Base-by-base conservation (phyloP, 2,329 filamentous ascomycete genomes). In the Ophiostoma australiae region DNA sequence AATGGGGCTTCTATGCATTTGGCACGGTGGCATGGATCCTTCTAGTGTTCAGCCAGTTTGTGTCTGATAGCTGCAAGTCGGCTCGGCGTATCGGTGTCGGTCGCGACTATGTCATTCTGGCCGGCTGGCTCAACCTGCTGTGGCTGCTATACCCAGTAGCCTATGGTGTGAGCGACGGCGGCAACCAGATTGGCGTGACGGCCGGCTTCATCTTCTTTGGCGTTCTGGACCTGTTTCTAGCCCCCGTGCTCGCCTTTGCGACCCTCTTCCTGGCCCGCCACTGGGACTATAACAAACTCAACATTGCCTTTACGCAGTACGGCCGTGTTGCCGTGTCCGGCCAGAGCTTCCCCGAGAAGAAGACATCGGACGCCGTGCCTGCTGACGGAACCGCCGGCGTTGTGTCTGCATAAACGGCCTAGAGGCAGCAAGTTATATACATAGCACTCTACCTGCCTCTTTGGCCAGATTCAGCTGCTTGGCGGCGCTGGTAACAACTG, bases 1-100 rank as follows among this genome's bases (percentile, higher is more conserved):
- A 86, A 77, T 87, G 85, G 85, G 86, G 85, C 6, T 87, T 86
- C 80, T 87, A 79, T 75, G 81, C 78, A 73, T 85, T 86, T 71
- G 85, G 84, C 73, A 83, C 82, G 17, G 72, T 82, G 20, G 82
- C 84, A 55, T 84, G 79, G 72, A 52, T 83, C 7, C 77, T 84
- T 68, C 79, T 87, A n/a, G 81, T 81, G 37, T 77, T 79, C 76
- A 81, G 80, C 73, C 84, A 82, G 3, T 84, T 82, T 1, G 73
- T 85, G 39, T 73, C 77, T 68, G 76, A 79, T 68, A 80, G 82
- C 72, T 76, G 76, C 8, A 76, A 77, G 52, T 77, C 79, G 0
- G 82, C 84, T 15, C 75, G 74, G 55, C 81, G 81, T 65, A 75
- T 85, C 68, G 82, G 81, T 17, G 77, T 83, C 72, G 74, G 75